phyloP scores from a whole-genome alignment of 805 yeast species.

The Saccharomycopsis fibuligera region DNA sequence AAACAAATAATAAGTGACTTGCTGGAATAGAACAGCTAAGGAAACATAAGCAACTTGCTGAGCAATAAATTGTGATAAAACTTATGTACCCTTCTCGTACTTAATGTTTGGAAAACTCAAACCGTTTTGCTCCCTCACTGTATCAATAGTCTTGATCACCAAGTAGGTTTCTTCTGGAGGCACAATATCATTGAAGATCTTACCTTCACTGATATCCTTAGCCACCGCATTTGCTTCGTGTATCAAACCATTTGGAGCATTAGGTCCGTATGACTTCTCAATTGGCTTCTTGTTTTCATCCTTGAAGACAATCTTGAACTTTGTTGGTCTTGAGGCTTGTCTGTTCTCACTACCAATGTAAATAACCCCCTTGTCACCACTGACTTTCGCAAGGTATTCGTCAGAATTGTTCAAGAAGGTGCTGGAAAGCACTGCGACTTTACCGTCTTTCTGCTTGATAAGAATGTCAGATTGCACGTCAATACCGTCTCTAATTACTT shows the following conservation, averaged over 20 bases:
- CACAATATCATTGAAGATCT: constrained; percentile 30
- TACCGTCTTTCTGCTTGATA: constrained; percentile 35
- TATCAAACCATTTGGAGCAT: constrained; percentile 43
- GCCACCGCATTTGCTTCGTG: constrained; percentile 54
- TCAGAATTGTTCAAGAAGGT: constrained; percentile 17
- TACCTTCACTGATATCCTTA: constrained; percentile 36
- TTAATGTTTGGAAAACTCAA: constrained; percentile 33
- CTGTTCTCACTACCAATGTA: constrained; percentile 18
- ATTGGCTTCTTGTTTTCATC: constrained; percentile 23
- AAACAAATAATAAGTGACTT: no score
- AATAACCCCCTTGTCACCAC: constrained; percentile 15
- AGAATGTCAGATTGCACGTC: constrained; percentile 37
- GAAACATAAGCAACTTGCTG: no score
- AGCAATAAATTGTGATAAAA: no score
- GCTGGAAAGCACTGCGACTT: constrained; percentile 35
- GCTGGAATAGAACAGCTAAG: no score
- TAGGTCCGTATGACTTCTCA: constrained; percentile 29
- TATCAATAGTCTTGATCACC: constrained; percentile 45
- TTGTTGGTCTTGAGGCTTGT: constrained; percentile 24
- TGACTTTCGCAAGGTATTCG: constrained; percentile 6
- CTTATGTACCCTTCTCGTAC: no score
- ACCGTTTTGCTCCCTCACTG: constrained; percentile 37
- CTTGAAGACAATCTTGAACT: constrained; percentile 30
- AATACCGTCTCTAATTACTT: constrained; percentile 36
- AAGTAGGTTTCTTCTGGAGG: constrained; percentile 42